phyloP scores from a whole-genome alignment of 768 basidiomycete species.

The Psilocybe azurescens region DNA sequence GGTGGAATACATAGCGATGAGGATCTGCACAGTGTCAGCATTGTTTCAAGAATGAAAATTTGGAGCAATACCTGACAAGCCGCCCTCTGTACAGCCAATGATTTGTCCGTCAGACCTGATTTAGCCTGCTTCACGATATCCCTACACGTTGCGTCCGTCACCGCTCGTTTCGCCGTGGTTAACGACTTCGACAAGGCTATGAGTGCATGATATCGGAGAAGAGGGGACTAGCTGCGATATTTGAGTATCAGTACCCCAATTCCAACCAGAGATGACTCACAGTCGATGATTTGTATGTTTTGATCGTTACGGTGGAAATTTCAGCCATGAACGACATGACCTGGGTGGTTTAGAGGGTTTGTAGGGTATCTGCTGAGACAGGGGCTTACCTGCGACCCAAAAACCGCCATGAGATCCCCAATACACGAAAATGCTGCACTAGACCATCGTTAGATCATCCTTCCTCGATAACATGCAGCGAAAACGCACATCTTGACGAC shows the following conservation, averaged over 20 bases:
- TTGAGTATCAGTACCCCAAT: background rate
- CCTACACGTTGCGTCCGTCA: conserved; percentile 77
- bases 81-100: conserved; percentile 83
- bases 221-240: conserved; percentile 58
- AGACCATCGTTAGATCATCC: conserved; percentile 10
- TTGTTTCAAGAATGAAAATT: background rate
- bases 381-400: conserved; percentile 78
- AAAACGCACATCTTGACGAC: conserved; percentile 65
- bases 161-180: conserved; percentile 79
- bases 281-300: conserved; percentile 72
- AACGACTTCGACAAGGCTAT: conserved; percentile 80
- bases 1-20: conserved; percentile 60
- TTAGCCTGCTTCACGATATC: conserved; percentile 89
- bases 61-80: conserved; percentile 68
- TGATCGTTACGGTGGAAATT: conserved; percentile 68
- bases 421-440: conserved; percentile 88
- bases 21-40: conserved; percentile 33
- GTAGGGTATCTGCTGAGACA: background rate
- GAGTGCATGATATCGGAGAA: conserved; percentile 84
- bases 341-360: conserved; percentile 43
- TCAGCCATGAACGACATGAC: conserved; percentile 97
- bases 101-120: conserved; percentile 78
- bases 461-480: background rate
- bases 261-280: conserved; percentile 46
- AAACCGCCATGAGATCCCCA: conserved; percentile 86